Evolutionary conservation across 2,329 filamentous ascomycete genomes (phyloP).

Genomic region (Colletotrichum horii): DNA sequence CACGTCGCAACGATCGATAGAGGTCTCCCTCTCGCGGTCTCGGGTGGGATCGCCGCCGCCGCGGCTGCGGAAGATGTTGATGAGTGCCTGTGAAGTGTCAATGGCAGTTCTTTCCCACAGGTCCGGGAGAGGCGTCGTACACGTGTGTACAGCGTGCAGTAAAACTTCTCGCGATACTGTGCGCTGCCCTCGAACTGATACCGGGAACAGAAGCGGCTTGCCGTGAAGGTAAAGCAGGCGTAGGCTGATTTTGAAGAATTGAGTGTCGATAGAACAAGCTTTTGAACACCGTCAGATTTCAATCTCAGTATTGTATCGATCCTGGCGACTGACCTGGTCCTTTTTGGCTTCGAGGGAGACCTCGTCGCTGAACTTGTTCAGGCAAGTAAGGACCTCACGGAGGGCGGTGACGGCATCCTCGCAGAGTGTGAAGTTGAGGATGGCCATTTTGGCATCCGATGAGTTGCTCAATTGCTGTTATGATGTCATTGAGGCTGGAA

Average conservation of each 20-base stretch:
- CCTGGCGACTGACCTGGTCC: constrained; percentile 59
- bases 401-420: constrained; percentile 74
- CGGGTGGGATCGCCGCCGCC: constrained; percentile 60
- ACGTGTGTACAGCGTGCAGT: constrained; percentile 76
- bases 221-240: constrained; percentile 72
- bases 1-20: constrained; percentile 77
- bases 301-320: background rate
- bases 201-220: constrained; percentile 72
- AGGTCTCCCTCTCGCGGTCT: constrained; percentile 68
- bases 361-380: constrained; percentile 81
- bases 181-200: constrained; percentile 68
- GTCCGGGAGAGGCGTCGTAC: constrained; percentile 40
- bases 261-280: constrained; percentile 77
- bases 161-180: constrained; percentile 66
- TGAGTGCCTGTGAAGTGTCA: constrained; percentile 54
- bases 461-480: background rate
- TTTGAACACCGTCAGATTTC: background rate
- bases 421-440: constrained; percentile 75
- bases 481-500: constrained; percentile 47
- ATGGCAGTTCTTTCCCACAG: background rate
- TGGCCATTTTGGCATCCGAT: constrained; percentile 49
- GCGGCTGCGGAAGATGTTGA: constrained; percentile 77
- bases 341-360: constrained; percentile 76
- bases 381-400: constrained; percentile 75
- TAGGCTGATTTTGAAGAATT: constrained; percentile 85